Base-by-base conservation (phyloP, 2,329 filamentous ascomycete species). In the Aureobasidium subglaciale region DNA sequence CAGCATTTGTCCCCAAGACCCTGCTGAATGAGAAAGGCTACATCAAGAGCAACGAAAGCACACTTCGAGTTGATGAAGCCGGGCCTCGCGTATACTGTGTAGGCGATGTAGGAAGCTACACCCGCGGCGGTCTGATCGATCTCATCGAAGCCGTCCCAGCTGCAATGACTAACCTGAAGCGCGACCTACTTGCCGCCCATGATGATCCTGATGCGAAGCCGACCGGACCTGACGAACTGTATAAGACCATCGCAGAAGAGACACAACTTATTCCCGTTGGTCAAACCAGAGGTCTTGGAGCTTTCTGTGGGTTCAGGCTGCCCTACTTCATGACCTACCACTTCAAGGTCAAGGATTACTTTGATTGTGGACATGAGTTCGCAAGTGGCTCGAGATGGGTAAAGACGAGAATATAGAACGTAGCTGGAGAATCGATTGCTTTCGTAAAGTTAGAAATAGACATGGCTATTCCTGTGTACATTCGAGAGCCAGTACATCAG, bases 11-110 rank as follows among this genome's bases (percentile, higher is more conserved):
- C 1, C 78, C 80, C 0, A 50, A 63, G 4, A 63, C 69, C 6
- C 72, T 79, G 37, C 70, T 83, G 3, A 68, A 73, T 57, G 64
- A 68, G 0, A 67, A 63, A 5, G 76, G 75, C 13, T 78, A 75
- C 65, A 74, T 84, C 41, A 68, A 68, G 24, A 77, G 74, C 6
- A 74, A 82, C 61, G 60, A 59, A 0, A 52, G 62, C 9, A 78
- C 74, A 1, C 67, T 78, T 4, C 73, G 77, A 18, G 74, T 77
- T 38, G 73, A 74, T 37, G 65, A 60, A 7, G 73, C 73, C 4
- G 73, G 73, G 3, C 64, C 71, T 2, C 67, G 72, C n/a, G 71
- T 79, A 34, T 80, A 79, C 62, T 69, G 70, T 10, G 56, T 75
- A 13, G 78, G 78, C 41, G 77, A 80, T 59, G 69, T 78, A 0